These are phyloP conservation scores for Chaetomiaceae sp. DNA, from an alignment of 2,329 filamentous ascomycete species.

Conservation along the genomic window DNA sequence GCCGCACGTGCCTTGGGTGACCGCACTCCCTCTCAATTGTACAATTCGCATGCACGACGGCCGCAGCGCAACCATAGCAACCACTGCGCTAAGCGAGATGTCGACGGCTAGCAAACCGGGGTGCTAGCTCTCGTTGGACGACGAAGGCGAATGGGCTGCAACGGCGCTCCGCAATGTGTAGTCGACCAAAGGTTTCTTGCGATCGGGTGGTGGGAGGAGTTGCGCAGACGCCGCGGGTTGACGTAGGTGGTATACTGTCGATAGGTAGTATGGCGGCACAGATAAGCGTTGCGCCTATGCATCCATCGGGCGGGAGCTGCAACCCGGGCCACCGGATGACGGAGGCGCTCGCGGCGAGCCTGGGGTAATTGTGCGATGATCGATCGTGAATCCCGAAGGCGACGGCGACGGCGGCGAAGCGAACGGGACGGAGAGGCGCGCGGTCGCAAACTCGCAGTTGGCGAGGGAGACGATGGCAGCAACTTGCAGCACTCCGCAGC, in stretches of 20 bases:
- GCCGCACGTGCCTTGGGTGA: not conserved
- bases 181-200: not conserved
- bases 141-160: not conserved
- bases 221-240: too few relatives aligned
- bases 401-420: too few relatives aligned
- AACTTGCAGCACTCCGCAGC: conserved; percentile 2
- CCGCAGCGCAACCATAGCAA: conserved; percentile 17
- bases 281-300: conserved; percentile 4
- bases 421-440: not conserved
- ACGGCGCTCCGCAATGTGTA: not conserved
- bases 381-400: too few relatives aligned
- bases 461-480: not conserved
- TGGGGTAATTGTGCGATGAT: too few relatives aligned
- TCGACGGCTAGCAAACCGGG: not conserved
- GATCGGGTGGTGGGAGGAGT: too few relatives aligned
- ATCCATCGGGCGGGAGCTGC: conserved; percentile 9
- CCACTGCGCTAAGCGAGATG: not conserved
- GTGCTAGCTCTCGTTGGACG: too few relatives aligned
- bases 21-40: conserved; percentile 13
- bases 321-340: not conserved
- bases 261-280: conserved; percentile 3
- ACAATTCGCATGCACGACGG: conserved; percentile 8
- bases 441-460: not conserved
- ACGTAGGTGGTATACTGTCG: too few relatives aligned
- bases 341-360: not conserved